Conservation (phyloP, 2,329 filamentous ascomycete genomes). For the Chaetomiaceae sp. region DNA sequence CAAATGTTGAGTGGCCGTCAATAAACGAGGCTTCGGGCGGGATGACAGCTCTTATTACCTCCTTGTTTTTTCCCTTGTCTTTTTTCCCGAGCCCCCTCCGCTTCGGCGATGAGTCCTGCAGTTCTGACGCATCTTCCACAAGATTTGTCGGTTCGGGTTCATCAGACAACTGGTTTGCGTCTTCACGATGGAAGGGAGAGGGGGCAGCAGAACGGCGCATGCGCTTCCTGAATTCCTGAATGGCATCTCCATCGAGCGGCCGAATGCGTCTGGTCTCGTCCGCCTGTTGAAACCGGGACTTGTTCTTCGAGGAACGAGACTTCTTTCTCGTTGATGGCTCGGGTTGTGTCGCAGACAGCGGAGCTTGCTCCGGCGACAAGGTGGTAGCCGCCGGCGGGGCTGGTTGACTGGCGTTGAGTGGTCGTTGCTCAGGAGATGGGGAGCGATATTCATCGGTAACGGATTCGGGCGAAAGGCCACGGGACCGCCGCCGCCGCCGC, state of each 20-base stretch:
- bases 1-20: not conserved
- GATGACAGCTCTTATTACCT: not conserved
- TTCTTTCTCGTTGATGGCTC: not conserved
- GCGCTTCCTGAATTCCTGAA: not conserved
- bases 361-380: not conserved
- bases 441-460: not conserved
- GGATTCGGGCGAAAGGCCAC: not conserved
- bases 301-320: not conserved
- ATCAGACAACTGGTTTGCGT: not conserved
- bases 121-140: not conserved
- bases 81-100: not conserved
- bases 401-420: not conserved
- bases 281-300: not conserved
- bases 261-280: not conserved
- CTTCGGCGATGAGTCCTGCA: not conserved
- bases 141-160: not conserved
- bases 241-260: not conserved
- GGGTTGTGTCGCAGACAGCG: slow-evolving; percentile 1
- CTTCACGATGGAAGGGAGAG: not conserved
- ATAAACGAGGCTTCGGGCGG: not conserved
- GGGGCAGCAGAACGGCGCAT: not conserved
- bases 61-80: slow-evolving; percentile 2
- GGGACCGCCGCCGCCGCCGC: not conserved
- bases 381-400: not conserved
- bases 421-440: not conserved